Base-by-base conservation (phyloP, 2,329 filamentous ascomycete species). In the Alternaria gaisen region DNA sequence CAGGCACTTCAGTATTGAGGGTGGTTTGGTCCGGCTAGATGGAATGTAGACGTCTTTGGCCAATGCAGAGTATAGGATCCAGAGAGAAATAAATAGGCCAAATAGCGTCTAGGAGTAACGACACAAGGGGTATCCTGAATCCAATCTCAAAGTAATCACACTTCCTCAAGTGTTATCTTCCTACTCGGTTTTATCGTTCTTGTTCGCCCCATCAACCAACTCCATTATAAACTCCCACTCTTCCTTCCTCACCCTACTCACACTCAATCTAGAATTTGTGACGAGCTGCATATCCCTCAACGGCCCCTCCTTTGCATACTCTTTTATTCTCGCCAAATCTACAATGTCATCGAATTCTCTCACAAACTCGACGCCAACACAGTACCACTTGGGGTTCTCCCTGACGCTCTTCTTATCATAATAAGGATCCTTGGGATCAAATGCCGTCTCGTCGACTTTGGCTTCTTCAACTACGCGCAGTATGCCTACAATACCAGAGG, bases 391-490 rank as follows among this genome's bases (percentile, higher is more conserved):
- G 0, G 90, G 91, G 52, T 89, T 86, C 2, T 87, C 83, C 55
- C 86, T 83, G 66, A 86, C 88, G 2, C 91, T 92, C 54, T 90
- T 90, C 1, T 89, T 80, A 73, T 98, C 95, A 76, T 93, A 96
- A 80, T 97, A 97, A 0, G 93, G 90, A 56, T 90, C 87, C 47
- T 85, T 83, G 16, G 87, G 82, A 68, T 95, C 87, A 61, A 91
- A 91, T 3, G 91, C 91, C 24, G 88, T 86, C 72, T 90, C 89
- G 72, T 99, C 95, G 9, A 92, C 86, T 2, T 90, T 90, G 67
- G 92, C 91, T 75, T 97, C 94, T 66, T 87, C 85, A 16, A 96
- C 93, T 64, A 99, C 91, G 72, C 95, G 91, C 91, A 97, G 94
- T 18, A 90, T 87, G 2, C 94, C 94, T 1, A 90, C 93, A 48